Evolutionary conservation across 1,139 yeast genomes (phyloP).

Genomic region (Candida sojae): DNA sequence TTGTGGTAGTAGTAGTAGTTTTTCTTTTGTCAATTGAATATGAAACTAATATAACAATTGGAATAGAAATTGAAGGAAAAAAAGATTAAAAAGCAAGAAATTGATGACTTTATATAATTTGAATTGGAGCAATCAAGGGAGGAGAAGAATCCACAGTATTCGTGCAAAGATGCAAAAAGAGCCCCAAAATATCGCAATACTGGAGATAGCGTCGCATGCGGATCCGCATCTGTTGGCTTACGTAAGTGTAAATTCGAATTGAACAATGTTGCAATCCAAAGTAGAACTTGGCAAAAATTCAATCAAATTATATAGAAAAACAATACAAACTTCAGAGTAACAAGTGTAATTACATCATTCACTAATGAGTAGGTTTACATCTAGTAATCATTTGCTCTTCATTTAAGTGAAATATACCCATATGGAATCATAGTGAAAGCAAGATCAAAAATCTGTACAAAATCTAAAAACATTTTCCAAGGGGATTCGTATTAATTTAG

Average conservation of each 20-base stretch:
- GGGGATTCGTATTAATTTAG: no score
- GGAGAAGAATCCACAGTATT: background rate
- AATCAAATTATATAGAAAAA: no score
- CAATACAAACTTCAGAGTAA: background rate
- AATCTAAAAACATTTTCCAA: no score
- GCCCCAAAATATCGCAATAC: no score
- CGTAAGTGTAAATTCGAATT: no score
- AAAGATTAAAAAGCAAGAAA: background rate
- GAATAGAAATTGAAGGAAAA: background rate
- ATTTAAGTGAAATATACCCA: no score
- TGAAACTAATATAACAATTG: background rate
- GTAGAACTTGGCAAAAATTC: no score
- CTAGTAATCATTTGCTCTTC: no score
- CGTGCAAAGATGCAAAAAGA: background rate
- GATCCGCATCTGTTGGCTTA: background rate
- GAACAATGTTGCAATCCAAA: no score
- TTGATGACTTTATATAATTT: background rate
- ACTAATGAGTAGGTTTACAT: no score
- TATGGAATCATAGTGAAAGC: no score
- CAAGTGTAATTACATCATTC: background rate
- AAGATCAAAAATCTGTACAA: no score
- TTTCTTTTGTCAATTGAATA: background rate
- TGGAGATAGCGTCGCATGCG: background rate
- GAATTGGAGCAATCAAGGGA: background rate
- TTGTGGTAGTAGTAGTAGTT: constrained; percentile 3